Base-by-base conservation (phyloP, 768 basidiomycete species). In the Podaxis pistillaris region DNA sequence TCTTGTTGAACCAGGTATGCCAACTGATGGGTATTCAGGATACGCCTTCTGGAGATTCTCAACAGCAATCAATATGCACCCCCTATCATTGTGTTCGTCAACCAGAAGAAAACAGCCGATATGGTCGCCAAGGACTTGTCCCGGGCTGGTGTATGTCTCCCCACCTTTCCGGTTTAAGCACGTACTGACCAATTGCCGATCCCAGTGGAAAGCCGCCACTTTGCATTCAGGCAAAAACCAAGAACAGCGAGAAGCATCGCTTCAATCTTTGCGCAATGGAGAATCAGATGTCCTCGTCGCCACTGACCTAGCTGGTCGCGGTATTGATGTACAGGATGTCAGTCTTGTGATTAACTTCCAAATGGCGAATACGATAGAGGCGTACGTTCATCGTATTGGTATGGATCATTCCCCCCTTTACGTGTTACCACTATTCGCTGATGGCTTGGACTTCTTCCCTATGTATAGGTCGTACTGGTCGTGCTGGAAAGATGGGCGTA, bases 61-160 rank as follows among this genome's bases (percentile, higher is more conserved):
- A 94, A 96, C 79, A 89, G 88, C 65, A 89, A 87, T 46, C 81
- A 84, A 64, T 94, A 87, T 73, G 75, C 87, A 38, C 86, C 97
- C 17, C 97, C 97, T 4, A 98, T 99, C 68, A 99, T 99, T 66
- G 92, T 95, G 19, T 99, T 98, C 76, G 96, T 98, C 80, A 98
- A 98, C 74, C 96, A 98, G 76, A 99, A 99, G 83, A 97, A 98
- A 83, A 96, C 94, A 12, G 96, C 96, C 56, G 97, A 99, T 73
- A 93, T 95, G 89, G 94, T 99, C 37, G 90, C 94, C 41, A 96
- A 96, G 73, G 96, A 98, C 71, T 80, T 99, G 1, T 88, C 89
- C 54, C 91, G 94, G 57, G 93, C 89, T 44, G 91, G 93, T 22
- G 91, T 96, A 73, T 46, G 91, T 84, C 24, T n/a, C 51, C 30